These are phyloP conservation scores for Acrodontium crateriforme DNA, from an alignment of 2,329 filamentous ascomycete genomes.

Conservation along the genomic window DNA sequence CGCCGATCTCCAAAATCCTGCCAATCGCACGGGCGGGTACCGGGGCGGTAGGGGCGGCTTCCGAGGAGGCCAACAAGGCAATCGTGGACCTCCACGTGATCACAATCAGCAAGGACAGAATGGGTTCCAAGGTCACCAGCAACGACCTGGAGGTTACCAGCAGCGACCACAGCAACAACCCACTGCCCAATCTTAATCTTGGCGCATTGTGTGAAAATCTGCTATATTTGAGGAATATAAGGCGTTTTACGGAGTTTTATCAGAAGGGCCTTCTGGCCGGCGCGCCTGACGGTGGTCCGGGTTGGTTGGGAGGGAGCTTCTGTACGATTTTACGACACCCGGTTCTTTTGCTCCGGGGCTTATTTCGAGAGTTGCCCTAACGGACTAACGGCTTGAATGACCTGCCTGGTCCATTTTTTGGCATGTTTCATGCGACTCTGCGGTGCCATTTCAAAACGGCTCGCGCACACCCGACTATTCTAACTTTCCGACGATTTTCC, in stretches of 20 bases:
- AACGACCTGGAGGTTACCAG: constrained; percentile 17
- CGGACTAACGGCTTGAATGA: no score
- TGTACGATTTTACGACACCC: constrained; percentile 5
- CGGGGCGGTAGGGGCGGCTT: constrained; percentile 21
- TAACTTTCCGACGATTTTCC: constrained; percentile 1
- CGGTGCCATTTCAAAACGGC: background rate
- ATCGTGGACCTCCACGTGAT: constrained; percentile 18
- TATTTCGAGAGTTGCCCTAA: constrained; percentile 1
- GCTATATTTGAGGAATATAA: constrained; percentile 1
- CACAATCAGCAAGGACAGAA: constrained; percentile 14
- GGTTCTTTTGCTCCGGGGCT: constrained; percentile 5
- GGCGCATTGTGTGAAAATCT: constrained; percentile 7
- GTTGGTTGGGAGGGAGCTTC: background rate
- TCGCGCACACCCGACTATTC: background rate
- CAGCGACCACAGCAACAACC: constrained; percentile 18
- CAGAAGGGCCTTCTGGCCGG: constrained; percentile 4
- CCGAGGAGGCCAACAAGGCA: constrained; percentile 12
- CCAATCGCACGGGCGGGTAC: constrained; percentile 18
- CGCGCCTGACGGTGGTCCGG: constrained; percentile 1
- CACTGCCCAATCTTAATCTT: constrained; percentile 17
- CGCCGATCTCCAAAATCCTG: constrained; percentile 21
- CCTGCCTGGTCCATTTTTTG: background rate
- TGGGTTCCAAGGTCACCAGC: constrained; percentile 16
- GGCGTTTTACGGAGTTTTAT: constrained; percentile 5
- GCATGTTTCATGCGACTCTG: background rate